Evolutionary conservation across 164 flowering plant genomes (phyloP), one percentile per base, ranked within the genome.

Genomic region (Paratinospora sagittata): DNA sequence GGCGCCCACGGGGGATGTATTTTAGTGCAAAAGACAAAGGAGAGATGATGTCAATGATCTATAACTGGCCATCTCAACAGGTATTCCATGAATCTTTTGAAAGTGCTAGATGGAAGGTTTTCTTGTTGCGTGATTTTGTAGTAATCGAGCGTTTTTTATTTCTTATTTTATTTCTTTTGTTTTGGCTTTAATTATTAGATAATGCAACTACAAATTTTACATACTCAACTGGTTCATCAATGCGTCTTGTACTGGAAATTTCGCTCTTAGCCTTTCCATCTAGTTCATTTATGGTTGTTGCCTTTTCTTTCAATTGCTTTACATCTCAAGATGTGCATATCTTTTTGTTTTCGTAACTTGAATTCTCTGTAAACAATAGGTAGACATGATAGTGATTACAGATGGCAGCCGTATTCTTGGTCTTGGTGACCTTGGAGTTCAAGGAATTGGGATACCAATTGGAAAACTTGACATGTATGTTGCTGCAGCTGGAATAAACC

Each of bases 31-130:
- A 88, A 76, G 99, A 96, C 75, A 96, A 87, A 76, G 98, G 99
- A 78, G 99, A 96, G 83, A 93, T 96, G 98, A 93, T 96, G 96
- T 96, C 99, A 36, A 96, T 96, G 99, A 91, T 96, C 75, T 91
- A 93, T 69, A 96, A 96, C 76, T 96, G 99, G 99, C 99, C 99
- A 39, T 79, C 93, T 70, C 71, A 82, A 19, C 78, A 91, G 90
- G 98, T 95, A 87, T 33, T 64, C 26, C 63, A 52, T 24, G 9
- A n/a, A 9, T 30, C 30, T 12, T 27, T 58, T 52, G 58, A 6
- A 47, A 68, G 39, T 63, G 19, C 37, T 27, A 30, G 66, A 5
- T 39, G 12, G 39, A 17, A 30, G 17, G 16, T 64, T 36, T 33
- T 30, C 7, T 36, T 36, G 3, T 36, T 36, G 39, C 10, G 10